These are phyloP conservation scores for Corrigiola litoralis DNA, from an alignment of 179 eudicot species.

Conservation along the genomic window DNA sequence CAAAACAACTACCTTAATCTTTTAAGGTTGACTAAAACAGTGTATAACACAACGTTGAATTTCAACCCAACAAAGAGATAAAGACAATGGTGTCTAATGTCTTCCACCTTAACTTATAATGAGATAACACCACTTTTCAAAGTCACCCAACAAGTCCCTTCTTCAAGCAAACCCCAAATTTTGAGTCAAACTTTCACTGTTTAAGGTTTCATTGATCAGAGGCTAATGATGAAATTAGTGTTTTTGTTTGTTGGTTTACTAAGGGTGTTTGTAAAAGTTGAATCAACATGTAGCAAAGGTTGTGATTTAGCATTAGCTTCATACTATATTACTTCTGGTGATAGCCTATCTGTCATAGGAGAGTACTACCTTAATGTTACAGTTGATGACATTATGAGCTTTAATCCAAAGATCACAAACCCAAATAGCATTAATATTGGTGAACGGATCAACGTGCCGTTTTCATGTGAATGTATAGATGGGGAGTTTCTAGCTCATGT, in stretches of 20 bases:
- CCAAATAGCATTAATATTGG: slow-evolving; percentile 14
- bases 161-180: neutral
- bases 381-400: slow-evolving; percentile 2
- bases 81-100: too few species aligned
- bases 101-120: too few species aligned
- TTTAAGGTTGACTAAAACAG: too few species aligned
- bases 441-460: slow-evolving; percentile 47
- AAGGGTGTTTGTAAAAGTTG: slow-evolving; percentile 17
- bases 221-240: slow-evolving; percentile 17
- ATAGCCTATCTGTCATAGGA: slow-evolving; percentile 1
- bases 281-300: slow-evolving; percentile 27
- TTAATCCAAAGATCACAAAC: slow-evolving; percentile 24
- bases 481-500: slow-evolving; percentile 58
- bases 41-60: too few species aligned
- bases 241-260: slow-evolving; percentile 15
- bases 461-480: slow-evolving; percentile 61
- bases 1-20: too few species aligned
- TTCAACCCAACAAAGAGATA: too few species aligned
- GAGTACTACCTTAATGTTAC: slow-evolving; percentile 2
- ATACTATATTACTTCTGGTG: slow-evolving; percentile 17
- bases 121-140: neutral
- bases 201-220: slow-evolving; percentile 4
- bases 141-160: neutral
- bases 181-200: neutral
- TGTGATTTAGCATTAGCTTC: slow-evolving; percentile 35